phyloP scores from a whole-genome alignment of 805 yeast species.

The Millerago galiae region DNA sequence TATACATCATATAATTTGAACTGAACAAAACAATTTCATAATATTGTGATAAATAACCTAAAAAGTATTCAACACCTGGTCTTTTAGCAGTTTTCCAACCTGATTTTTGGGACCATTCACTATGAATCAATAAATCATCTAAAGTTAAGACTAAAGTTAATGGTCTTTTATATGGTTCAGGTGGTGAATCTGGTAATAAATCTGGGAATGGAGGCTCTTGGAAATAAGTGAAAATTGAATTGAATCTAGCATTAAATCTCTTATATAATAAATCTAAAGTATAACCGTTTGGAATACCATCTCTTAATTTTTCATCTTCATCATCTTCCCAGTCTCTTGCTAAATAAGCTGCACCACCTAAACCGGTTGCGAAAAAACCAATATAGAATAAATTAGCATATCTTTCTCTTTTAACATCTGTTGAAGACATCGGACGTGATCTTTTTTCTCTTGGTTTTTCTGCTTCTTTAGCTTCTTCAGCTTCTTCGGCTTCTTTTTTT shows the following conservation, averaged over 20 bases:
- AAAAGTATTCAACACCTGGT: constrained; percentile 95
- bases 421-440: constrained; percentile 60
- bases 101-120: constrained; percentile 83
- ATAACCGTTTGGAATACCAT: constrained; percentile 59
- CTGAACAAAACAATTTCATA: constrained; percentile 93
- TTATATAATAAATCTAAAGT: constrained; percentile 57
- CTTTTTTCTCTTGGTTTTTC: constrained; percentile 21
- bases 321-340: constrained; percentile 81
- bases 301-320: constrained; percentile 55
- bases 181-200: constrained; percentile 85
- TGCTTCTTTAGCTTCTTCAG: constrained; percentile 20
- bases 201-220: constrained; percentile 92
- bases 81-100: constrained; percentile 99
- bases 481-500: constrained; percentile 10
- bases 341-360: constrained; percentile 61
- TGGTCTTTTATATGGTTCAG: constrained; percentile 89
- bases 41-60: constrained; percentile 90
- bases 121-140: constrained; percentile 86
- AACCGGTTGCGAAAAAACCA: constrained; percentile 38
- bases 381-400: constrained; percentile 71
- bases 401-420: constrained; percentile 77
- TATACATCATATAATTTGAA: constrained; percentile 76
- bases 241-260: constrained; percentile 65
- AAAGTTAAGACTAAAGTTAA: constrained; percentile 81
- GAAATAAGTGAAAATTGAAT: constrained; percentile 73